These are phyloP conservation scores for Rosa hybrid DNA, from an alignment of 331 rosid genomes.

Conservation along the genomic window DNA sequence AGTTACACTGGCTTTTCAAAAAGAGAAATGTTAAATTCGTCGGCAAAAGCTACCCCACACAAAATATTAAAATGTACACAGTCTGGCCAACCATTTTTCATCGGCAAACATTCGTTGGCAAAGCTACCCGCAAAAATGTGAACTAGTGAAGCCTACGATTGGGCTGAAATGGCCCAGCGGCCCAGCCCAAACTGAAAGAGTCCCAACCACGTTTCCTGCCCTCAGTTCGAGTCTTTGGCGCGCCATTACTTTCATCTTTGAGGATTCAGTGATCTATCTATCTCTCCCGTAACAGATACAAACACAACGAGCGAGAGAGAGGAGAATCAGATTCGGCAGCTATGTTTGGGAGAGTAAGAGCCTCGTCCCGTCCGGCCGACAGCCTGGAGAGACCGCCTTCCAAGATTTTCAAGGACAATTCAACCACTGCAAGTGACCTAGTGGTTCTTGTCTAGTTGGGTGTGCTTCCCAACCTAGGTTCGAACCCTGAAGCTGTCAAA, in stretches of 20 bases:
- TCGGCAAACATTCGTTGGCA: too few species aligned
- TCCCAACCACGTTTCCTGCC: slow-evolving; percentile 59
- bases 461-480: too few species aligned
- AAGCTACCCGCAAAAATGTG: too few species aligned
- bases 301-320: slow-evolving; percentile 3
- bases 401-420: slow-evolving; percentile 70
- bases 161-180: neutral
- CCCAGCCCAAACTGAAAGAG: slow-evolving; percentile 18
- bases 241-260: slow-evolving; percentile 26
- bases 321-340: neutral
- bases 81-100: too few species aligned
- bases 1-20: too few species aligned
- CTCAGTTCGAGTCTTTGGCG: slow-evolving; percentile 23
- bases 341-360: slow-evolving; percentile 78
- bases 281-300: neutral
- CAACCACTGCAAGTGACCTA: too few species aligned
- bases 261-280: neutral
- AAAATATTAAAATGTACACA: too few species aligned
- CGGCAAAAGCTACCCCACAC: too few species aligned
- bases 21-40: too few species aligned
- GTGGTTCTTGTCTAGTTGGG: too few species aligned
- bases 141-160: neutral
- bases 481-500: too few species aligned
- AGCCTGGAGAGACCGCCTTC: slow-evolving; percentile 63
- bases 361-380: slow-evolving; percentile 60